These are phyloP conservation scores for Quercus phellos DNA, from an alignment of 331 rosid genomes.

Conservation along the genomic window DNA sequence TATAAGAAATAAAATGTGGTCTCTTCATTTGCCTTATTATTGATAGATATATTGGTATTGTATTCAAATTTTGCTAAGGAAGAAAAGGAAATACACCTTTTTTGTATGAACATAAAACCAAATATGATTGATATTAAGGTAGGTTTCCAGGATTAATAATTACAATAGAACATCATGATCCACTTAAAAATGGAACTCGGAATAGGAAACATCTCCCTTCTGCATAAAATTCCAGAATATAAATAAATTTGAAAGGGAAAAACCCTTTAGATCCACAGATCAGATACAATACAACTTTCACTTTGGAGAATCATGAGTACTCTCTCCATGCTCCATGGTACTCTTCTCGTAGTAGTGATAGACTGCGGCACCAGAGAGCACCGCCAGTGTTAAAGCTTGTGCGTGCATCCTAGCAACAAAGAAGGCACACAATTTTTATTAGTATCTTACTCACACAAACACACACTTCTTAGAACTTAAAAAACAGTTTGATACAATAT, in stretches of 20 bases:
- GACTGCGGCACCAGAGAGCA: slow-evolving; percentile 70
- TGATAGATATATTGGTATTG: background rate
- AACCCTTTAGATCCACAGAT: background rate
- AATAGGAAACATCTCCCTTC: background rate
- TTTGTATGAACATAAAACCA: too few species aligned
- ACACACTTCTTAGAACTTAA: background rate
- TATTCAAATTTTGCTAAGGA: background rate
- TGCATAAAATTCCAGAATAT: background rate
- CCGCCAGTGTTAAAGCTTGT: slow-evolving; percentile 77
- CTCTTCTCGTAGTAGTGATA: slow-evolving; percentile 60
- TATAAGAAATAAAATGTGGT: too few species aligned
- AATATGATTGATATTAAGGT: background rate
- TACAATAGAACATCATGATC: background rate
- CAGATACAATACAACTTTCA: slow-evolving; percentile 21
- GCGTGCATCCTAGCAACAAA: slow-evolving; percentile 60
- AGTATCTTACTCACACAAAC: background rate
- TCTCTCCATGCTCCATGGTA: background rate
- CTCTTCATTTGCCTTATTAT: too few species aligned
- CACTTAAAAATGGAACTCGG: background rate
- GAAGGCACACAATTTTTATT: background rate
- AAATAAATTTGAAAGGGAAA: background rate
- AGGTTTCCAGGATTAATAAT: background rate
- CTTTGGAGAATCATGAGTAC: slow-evolving; percentile 17
- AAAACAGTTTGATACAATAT: background rate
- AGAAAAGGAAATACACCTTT: background rate